Conservation (phyloP, 805 yeast genomes). For the Ogataea populi-albae region DNA sequence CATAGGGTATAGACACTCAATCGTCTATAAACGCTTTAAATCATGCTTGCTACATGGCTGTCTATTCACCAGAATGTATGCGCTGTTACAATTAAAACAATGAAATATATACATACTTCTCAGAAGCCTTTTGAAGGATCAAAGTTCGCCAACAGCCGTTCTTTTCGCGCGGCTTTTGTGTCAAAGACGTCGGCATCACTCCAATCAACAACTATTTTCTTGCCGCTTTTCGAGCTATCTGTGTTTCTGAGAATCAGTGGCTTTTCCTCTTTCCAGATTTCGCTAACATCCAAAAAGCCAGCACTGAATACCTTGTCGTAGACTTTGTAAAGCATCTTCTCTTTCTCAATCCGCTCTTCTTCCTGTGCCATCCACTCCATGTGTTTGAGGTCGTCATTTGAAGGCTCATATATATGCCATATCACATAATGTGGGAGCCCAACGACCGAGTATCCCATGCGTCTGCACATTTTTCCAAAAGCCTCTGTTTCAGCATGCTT, state of each 20-base stretch:
- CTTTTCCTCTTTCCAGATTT: slow-evolving; percentile 71
- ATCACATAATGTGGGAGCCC: slow-evolving; percentile 94
- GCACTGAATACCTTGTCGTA: slow-evolving; percentile 71
- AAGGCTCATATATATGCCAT: slow-evolving; percentile 97
- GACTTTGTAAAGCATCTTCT: slow-evolving; percentile 58
- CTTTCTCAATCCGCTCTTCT: slow-evolving; percentile 62
- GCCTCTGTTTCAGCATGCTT: slow-evolving; percentile 98
- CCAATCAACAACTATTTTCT: slow-evolving; percentile 65
- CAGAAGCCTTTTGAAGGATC: no score
- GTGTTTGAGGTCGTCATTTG: slow-evolving; percentile 77
- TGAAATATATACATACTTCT: no score
- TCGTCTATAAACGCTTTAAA: no score
- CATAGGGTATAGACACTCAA: no score
- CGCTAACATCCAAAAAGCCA: slow-evolving; percentile 75
- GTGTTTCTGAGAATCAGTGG: slow-evolving; percentile 72
- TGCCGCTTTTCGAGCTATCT: slow-evolving; percentile 48
- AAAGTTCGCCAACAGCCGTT: slow-evolving; percentile 5
- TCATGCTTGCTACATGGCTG: no score
- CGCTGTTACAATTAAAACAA: no score
- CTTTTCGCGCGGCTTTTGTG: background rate
- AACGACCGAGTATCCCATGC: slow-evolving; percentile 82
- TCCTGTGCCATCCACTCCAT: slow-evolving; percentile 90
- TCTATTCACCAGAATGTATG: no score
- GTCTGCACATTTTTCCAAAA: slow-evolving; percentile 82
- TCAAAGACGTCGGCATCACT: slow-evolving; percentile 49